Percentiles rank a stretch among this genome's conserved stretches.
phyloP scores from a whole-genome alignment of 78 protist genomes.

The Dictyostelium intermedium region DNA sequence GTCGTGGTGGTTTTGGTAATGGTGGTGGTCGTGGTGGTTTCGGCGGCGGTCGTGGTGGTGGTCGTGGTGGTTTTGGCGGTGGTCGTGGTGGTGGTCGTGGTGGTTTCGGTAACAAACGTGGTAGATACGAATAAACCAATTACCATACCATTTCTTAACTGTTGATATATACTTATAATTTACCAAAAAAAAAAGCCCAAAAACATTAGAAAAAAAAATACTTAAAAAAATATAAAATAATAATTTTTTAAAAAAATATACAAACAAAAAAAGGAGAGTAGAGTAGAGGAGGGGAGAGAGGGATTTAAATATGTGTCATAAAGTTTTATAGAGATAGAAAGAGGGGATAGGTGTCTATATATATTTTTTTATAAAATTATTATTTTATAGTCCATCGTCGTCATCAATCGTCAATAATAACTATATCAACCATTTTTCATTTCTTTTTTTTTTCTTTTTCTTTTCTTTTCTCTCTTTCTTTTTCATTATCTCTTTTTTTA shows the following conservation, averaged over 20 bases:
- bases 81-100: slow-evolving; percentile 12
- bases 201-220: no score
- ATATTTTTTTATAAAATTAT: no score
- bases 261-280: no score
- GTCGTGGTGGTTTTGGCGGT: neutral
- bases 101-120: slow-evolving; percentile 13
- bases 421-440: neutral
- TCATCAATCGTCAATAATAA: neutral
- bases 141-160: neutral
- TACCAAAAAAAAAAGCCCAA: neutral
- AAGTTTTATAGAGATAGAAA: neutral
- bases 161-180: neutral
- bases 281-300: no score
- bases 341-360: neutral
- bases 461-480: no score
- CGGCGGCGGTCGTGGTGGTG: slow-evolving; percentile 19
- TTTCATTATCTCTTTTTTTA: neutral
- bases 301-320: neutral
- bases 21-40: neutral
- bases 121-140: neutral
- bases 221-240: no score
- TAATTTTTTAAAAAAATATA: no score
- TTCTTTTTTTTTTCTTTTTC: no score
- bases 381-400: neutral
- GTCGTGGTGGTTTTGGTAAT: neutral